Conservation (phyloP, 352 stramenopile species). For the Lagenidium sp. region DNA sequence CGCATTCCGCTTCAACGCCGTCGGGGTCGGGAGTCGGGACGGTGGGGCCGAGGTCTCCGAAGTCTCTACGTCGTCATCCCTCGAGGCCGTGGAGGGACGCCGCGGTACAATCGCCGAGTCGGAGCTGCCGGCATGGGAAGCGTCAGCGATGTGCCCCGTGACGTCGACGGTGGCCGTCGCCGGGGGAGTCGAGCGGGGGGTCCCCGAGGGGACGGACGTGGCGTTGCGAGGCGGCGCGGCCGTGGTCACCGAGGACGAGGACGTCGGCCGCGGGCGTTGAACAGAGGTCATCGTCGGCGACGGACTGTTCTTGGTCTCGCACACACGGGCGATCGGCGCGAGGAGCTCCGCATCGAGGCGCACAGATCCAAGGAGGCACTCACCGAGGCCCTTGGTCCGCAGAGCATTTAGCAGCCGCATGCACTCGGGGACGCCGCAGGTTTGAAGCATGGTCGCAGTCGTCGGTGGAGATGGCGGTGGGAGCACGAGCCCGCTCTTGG, state of each 20-base stretch:
- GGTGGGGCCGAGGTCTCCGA: too few relatives aligned
- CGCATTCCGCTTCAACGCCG: too few relatives aligned
- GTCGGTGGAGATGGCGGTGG: constrained; percentile 1
- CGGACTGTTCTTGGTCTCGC: neutral
- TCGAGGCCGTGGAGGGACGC: too few relatives aligned
- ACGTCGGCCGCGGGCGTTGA: neutral
- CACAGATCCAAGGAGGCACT: constrained; percentile 13
- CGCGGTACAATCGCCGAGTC: too few relatives aligned
- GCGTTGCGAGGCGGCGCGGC: neutral
- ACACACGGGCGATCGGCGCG: neutral
- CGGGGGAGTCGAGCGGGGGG: neutral
- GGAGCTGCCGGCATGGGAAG: too few relatives aligned
- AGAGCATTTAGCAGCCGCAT: too few relatives aligned
- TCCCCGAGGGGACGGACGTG: neutral
- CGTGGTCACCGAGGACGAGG: neutral
- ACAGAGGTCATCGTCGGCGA: too few relatives aligned
- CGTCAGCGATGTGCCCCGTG: too few relatives aligned
- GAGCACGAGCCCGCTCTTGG: constrained; percentile 7
- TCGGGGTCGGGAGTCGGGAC: too few relatives aligned
- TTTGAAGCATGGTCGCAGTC: neutral
- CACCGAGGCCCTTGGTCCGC: constrained; percentile 13
- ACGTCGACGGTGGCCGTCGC: neutral
- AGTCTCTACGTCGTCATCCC: too few relatives aligned
- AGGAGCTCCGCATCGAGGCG: neutral
- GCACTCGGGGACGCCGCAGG: neutral